These are phyloP conservation scores for Laguncularia racemosa DNA, from an alignment of 345 rosid species.

Conservation along the genomic window DNA sequence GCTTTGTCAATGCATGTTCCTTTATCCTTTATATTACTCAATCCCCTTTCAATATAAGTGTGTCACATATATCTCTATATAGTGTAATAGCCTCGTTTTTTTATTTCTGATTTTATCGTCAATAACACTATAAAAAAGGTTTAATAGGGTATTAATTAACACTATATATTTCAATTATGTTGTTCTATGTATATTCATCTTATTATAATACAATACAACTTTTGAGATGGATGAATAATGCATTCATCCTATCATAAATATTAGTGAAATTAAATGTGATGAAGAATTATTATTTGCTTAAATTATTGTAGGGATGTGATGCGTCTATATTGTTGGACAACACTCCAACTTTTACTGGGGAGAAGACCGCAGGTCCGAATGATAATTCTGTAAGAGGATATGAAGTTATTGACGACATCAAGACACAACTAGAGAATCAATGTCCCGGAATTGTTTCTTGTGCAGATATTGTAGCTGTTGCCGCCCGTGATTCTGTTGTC, in stretches of 20 bases:
- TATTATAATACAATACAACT: too few species aligned
- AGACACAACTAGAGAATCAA: conserved; percentile 15
- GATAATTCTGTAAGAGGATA: conserved; percentile 22
- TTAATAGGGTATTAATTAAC: too few species aligned
- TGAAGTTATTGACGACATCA: conserved; percentile 19
- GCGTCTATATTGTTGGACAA: conserved; percentile 21
- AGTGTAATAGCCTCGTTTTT: too few species aligned
- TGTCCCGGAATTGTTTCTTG: conserved; percentile 22
- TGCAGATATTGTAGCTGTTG: conserved; percentile 22
- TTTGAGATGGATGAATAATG: too few species aligned
- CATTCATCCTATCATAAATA: too few species aligned
- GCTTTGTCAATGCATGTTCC: not conserved
- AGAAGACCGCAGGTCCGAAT: conserved; percentile 13
- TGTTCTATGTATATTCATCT: too few species aligned
- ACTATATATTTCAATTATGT: too few species aligned
- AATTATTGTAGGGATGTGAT: conserved; percentile 24
- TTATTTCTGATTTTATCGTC: too few species aligned
- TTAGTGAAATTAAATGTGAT: too few species aligned
- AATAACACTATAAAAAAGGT: too few species aligned
- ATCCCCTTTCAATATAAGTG: not conserved
- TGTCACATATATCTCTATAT: not conserved
- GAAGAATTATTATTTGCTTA: too few species aligned
- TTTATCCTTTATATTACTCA: not conserved
- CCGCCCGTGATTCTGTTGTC: conserved; percentile 26
- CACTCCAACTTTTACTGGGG: conserved; percentile 12